These are phyloP conservation scores for Plasmodium gaboni DNA, from an alignment of 169 alveolate species.

Conservation along the genomic window DNA sequence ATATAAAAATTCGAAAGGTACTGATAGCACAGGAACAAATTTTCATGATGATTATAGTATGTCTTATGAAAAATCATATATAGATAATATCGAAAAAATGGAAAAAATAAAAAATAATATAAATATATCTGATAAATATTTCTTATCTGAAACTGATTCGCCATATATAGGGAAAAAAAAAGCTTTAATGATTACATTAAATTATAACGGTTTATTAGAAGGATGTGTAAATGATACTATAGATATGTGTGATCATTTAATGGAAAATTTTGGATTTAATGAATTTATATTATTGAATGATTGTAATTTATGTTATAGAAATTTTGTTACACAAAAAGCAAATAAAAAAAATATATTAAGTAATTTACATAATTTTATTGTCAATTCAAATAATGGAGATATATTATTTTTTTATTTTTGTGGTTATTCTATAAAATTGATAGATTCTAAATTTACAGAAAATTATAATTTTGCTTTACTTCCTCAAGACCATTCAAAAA, in stretches of 20 bases:
- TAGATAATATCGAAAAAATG: background rate
- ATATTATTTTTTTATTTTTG: conserved; percentile 67
- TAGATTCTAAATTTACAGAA: conserved; percentile 65
- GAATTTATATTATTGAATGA: conserved; percentile 58
- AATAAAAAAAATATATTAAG: conserved; percentile 50
- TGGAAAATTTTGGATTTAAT: conserved; percentile 39
- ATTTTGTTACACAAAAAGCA: conserved; percentile 57
- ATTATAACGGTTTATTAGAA: conserved; percentile 57
- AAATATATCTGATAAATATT: conserved; percentile 7
- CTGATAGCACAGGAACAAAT: background rate
- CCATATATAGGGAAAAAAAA: conserved; percentile 56
- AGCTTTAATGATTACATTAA: conserved; percentile 43
- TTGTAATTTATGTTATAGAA: conserved; percentile 48
- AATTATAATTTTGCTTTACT: conserved; percentile 66
- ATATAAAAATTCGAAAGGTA: no score
- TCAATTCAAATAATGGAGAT: conserved; percentile 66
- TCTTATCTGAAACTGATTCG: conserved; percentile 13
- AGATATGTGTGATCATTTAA: conserved; percentile 41
- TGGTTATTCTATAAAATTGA: conserved; percentile 65
- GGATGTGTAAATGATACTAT: conserved; percentile 51
- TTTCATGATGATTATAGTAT: conserved; percentile 12
- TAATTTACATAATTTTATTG: conserved; percentile 29
- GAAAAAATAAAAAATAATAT: background rate
- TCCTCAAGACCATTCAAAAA: conserved; percentile 66
- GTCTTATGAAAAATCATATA: background rate